Percentiles rank a stretch among this genome's conserved stretches.
phyloP scores from a whole-genome alignment of 2,329 filamentous ascomycete species.

The Fusarium sp. region DNA sequence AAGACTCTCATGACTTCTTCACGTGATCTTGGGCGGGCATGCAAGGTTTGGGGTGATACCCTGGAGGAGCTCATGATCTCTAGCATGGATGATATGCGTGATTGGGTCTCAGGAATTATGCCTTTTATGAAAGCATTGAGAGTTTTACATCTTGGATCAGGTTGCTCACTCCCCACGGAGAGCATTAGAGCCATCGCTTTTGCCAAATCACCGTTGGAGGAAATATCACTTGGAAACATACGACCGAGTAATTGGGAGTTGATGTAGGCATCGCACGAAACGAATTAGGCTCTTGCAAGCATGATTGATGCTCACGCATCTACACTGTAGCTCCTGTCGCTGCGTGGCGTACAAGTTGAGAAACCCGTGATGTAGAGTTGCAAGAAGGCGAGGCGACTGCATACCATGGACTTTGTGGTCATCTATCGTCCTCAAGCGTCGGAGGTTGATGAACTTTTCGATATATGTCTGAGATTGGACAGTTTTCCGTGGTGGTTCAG shows the following conservation, averaged over 20 bases:
- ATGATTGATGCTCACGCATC: constrained; percentile 11
- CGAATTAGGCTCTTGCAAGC: not conserved
- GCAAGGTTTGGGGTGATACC: not conserved
- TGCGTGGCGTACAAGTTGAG: not conserved
- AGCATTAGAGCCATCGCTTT: not conserved
- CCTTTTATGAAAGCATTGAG: not conserved
- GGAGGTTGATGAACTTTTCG: not conserved
- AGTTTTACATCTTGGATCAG: not conserved
- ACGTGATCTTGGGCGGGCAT: not conserved
- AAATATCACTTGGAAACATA: not conserved
- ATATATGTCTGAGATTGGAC: not conserved
- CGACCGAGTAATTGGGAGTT: too few relatives aligned
- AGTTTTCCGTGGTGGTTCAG: not conserved
- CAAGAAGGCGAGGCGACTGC: not conserved
- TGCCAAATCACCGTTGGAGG: not conserved
- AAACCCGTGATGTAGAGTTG: not conserved
- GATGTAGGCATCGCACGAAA: not conserved
- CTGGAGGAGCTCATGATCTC: not conserved
- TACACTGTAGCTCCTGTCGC: not conserved
- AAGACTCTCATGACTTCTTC: not conserved
- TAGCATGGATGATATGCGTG: not conserved
- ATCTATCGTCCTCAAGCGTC: not conserved
- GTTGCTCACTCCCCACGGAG: not conserved
- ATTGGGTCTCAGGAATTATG: not conserved
- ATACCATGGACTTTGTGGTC: not conserved